Evolutionary conservation across 2,329 filamentous ascomycete genomes (phyloP), one percentile per base, ranked within the genome.

Genomic region (Orbilia ellipsospora): DNA sequence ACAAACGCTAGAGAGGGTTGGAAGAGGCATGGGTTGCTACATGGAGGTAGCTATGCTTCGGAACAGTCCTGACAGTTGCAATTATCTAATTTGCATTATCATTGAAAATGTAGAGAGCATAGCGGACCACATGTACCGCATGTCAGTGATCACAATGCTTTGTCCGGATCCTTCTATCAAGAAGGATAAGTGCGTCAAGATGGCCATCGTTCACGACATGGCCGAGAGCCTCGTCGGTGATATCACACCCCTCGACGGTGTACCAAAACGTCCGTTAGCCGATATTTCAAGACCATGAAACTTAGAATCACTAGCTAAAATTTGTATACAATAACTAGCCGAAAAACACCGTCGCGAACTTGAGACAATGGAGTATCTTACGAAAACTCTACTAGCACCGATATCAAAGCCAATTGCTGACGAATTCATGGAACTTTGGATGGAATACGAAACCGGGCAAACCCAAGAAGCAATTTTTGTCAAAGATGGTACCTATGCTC

Each of bases 91-190:
- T 28, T 20, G 7, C 5, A 52, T n/a, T 52, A 18, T 36, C 31
- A 10, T 36, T 18, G 23, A 15, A 45, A 36, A 50, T 13, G 23
- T 48, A 79, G 95, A 99, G 83, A 96, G 93, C 1, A 97, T 99
- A 81, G 88, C 92, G 64, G 95, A 99, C 84, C 95, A 99, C 86
- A 99, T 99, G 95, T 99, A 98, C 84, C 93, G 95, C 84, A 99
- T 99, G 95, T 93, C 94, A 59, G 88, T 99, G 79, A 93, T 99
- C 82, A 93, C 92, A 78, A 92, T 99, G 90, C 88, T 97, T 78
- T 93, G 93, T 1, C 86, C 92, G 0, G 84, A 90, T 0, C 88
- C 97, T 10, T 86, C 89, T 1, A 83, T 88, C 0, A 87, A 87
- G 45, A 86, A 98, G 80, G 91, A 98, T 81, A 90, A 90, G 79